phyloP scores from a whole-genome alignment of 805 yeast genomes.

The Metschnikowia colocasiae region DNA sequence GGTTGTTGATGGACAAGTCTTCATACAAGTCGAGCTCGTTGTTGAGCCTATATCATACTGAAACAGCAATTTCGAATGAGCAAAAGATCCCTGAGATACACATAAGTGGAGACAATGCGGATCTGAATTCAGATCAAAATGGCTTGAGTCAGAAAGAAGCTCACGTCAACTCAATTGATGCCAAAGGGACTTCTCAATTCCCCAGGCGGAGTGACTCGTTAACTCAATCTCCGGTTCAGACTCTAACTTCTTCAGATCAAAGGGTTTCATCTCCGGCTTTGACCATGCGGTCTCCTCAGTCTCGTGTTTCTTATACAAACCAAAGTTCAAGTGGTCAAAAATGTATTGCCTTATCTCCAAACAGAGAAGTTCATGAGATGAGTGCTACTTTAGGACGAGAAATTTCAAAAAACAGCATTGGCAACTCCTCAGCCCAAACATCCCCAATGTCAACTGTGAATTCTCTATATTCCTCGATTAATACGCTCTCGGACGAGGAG shows the following conservation, averaged over 20 bases:
- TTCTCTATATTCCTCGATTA: constrained; percentile 10
- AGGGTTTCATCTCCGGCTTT: not conserved
- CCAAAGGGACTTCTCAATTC: not conserved
- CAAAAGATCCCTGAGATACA: not conserved
- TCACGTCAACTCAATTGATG: not conserved
- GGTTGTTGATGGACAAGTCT: not conserved
- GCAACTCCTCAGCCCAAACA: not conserved
- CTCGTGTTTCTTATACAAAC: not conserved
- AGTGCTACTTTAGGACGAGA: constrained; percentile 2
- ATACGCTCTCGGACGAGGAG: constrained; percentile 5
- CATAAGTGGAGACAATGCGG: not conserved
- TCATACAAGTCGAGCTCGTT: constrained; percentile 2
- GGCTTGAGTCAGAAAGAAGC: not conserved
- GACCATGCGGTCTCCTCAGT: not conserved
- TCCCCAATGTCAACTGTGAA: constrained; percentile 4
- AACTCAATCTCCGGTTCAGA: not conserved
- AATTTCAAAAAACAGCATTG: not conserved
- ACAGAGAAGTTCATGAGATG: not conserved
- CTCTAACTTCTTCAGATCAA: not conserved
- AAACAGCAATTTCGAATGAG: not conserved
- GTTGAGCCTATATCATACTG: constrained; percentile 1
- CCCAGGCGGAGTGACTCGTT: not conserved
- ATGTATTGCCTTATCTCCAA: not conserved
- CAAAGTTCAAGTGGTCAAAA: not conserved
- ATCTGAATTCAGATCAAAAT: not conserved